Conservation (phyloP, 2,329 filamentous ascomycete species). For the Rutstroemia sp. region DNA sequence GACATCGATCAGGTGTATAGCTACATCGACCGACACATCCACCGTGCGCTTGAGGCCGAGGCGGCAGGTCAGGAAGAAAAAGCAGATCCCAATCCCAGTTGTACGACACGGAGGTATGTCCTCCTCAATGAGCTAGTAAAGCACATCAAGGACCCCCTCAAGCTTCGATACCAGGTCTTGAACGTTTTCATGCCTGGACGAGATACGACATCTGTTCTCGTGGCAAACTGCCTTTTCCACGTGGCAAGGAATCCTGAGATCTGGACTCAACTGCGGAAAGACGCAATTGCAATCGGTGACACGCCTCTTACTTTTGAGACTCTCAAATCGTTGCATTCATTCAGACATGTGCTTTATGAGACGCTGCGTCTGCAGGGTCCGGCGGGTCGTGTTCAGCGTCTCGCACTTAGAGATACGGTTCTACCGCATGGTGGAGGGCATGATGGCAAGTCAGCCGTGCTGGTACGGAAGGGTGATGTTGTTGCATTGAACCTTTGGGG, state of each 20-base stretch:
- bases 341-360: conserved; percentile 28
- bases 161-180: conserved; percentile 33
- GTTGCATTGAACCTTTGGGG: conserved; percentile 18
- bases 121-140: conserved; percentile 50
- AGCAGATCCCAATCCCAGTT: conserved; percentile 28
- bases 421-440: conserved; percentile 26
- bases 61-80: conserved; percentile 18
- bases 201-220: conserved; percentile 45
- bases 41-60: conserved; percentile 25
- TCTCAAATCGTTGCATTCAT: conserved; percentile 33
- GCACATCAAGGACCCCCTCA: conserved; percentile 34
- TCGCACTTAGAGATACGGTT: conserved; percentile 35
- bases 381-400: conserved; percentile 43
- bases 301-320: conserved; percentile 11
- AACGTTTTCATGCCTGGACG: conserved; percentile 47
- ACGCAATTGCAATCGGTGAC: conserved; percentile 30
- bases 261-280: conserved; percentile 33
- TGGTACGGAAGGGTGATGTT: conserved; percentile 19
- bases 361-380: conserved; percentile 44
- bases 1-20: conserved; percentile 31
- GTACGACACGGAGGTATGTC: conserved; percentile 33
- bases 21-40: conserved; percentile 41
- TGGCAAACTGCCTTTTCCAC: conserved; percentile 40
- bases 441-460: conserved; percentile 20
- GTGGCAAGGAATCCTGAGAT: conserved; percentile 37